Conservation (phyloP, 768 basidiomycete species). For the Lentinula sp. region DNA sequence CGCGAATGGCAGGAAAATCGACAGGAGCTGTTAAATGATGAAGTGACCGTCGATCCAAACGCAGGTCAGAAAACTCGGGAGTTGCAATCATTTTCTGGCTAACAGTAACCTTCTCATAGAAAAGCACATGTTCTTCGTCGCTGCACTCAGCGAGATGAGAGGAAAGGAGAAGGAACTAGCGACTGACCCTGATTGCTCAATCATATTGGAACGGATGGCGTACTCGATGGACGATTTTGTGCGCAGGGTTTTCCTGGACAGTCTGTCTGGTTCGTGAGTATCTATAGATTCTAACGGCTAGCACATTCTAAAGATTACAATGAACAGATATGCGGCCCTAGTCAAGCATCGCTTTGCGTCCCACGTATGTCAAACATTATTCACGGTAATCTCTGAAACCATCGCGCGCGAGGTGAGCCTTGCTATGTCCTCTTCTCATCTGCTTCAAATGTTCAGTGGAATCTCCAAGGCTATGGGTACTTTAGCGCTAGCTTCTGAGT, state of each 20-base stretch:
- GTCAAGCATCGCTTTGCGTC: slow-evolving; percentile 85
- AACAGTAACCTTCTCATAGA: slow-evolving; percentile 34
- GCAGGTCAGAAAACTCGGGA: slow-evolving; percentile 43
- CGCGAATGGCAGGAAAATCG: slow-evolving; percentile 74
- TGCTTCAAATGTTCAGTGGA: neutral
- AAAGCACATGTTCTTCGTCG: slow-evolving; percentile 69
- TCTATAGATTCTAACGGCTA: neutral
- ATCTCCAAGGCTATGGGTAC: neutral
- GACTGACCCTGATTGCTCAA: slow-evolving; percentile 91
- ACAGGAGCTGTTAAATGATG: slow-evolving; percentile 32
- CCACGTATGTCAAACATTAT: slow-evolving; percentile 90
- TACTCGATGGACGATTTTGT: slow-evolving; percentile 97
- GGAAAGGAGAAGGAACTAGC: slow-evolving; percentile 87
- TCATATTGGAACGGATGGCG: slow-evolving; percentile 82
- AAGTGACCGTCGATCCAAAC: slow-evolving; percentile 56
- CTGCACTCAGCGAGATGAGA: slow-evolving; percentile 79
- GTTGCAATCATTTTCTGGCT: neutral
- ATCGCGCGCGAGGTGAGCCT: slow-evolving; percentile 59
- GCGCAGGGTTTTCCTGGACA: slow-evolving; percentile 85
- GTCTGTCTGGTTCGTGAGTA: slow-evolving; percentile 82
- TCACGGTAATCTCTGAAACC: slow-evolving; percentile 60
- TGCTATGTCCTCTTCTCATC: no score
- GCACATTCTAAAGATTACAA: neutral
- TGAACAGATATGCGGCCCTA: slow-evolving; percentile 52
- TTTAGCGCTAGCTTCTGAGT: slow-evolving; percentile 20